Conservation (phyloP, 2,329 filamentous ascomycete species). For the Pseudocercospora musae region DNA sequence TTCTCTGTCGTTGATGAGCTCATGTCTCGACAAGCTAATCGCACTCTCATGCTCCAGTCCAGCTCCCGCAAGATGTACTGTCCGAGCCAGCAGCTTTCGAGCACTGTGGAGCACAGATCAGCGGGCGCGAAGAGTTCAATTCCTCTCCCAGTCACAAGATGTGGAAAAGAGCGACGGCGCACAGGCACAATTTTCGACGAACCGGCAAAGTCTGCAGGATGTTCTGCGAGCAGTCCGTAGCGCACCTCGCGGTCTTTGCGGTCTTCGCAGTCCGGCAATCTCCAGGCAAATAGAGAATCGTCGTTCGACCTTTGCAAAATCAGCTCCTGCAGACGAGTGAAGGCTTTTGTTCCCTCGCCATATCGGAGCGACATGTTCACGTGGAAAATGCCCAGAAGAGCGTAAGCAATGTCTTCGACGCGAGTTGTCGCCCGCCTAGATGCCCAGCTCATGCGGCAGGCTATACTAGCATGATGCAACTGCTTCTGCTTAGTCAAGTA, state of each 20-base stretch:
- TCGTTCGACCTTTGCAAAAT: slow-evolving; percentile 18
- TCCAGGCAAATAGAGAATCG: slow-evolving; percentile 10
- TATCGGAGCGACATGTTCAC: slow-evolving; percentile 47
- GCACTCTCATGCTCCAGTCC: neutral
- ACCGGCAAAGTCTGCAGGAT: neutral
- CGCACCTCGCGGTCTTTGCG: neutral
- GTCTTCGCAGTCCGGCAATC: neutral
- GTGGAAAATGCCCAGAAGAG: slow-evolving; percentile 44
- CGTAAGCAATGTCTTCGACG: slow-evolving; percentile 46
- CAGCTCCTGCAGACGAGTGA: slow-evolving; percentile 38
- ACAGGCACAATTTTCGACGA: neutral
- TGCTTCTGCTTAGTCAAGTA: neutral
- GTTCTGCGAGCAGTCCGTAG: slow-evolving; percentile 19
- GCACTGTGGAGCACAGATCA: neutral
- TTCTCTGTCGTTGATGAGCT: neutral
- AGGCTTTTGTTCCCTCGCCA: slow-evolving; percentile 35
- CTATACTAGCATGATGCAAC: neutral
- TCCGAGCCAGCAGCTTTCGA: neutral
- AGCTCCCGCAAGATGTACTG: neutral
- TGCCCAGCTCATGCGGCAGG: slow-evolving; percentile 24
- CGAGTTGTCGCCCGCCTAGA: slow-evolving; percentile 18
- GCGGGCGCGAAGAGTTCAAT: neutral
- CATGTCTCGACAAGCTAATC: neutral
- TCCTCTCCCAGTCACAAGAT: neutral
- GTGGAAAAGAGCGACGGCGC: neutral